Evolutionary conservation across 2,329 filamentous ascomycete genomes (phyloP).

Genomic region (Cephalotrichum gorgonifer): DNA sequence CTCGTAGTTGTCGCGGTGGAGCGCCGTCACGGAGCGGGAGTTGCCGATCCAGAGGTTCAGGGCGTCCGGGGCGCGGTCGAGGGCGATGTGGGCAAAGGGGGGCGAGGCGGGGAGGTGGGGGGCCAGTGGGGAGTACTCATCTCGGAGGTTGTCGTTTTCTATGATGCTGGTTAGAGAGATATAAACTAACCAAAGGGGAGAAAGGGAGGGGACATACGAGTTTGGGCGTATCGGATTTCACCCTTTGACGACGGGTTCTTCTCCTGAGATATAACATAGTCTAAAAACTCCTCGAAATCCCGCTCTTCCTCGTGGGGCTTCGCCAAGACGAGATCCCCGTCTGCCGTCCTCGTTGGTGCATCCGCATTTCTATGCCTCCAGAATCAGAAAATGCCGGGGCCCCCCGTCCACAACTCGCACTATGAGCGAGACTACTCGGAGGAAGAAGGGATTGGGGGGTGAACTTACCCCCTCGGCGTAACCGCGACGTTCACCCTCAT

Average conservation of each 20-base stretch:
- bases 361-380: slow-evolving; percentile 22
- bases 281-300: slow-evolving; percentile 51
- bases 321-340: slow-evolving; percentile 41
- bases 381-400: not conserved
- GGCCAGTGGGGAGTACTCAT: slow-evolving; percentile 59
- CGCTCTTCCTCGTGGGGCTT: slow-evolving; percentile 63
- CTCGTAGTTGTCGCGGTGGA: slow-evolving; percentile 79
- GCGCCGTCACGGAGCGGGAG: slow-evolving; percentile 54
- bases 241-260: slow-evolving; percentile 19
- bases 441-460: not conserved
- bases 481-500: slow-evolving; percentile 63
- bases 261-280: slow-evolving; percentile 50
- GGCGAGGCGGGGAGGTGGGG: slow-evolving; percentile 53
- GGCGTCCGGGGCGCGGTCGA: slow-evolving; percentile 57
- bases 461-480: slow-evolving; percentile 56
- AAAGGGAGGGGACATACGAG: slow-evolving; percentile 39
- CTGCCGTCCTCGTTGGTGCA: slow-evolving; percentile 18
- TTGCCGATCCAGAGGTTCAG: slow-evolving; percentile 80
- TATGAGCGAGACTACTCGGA: not conserved
- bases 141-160: slow-evolving; percentile 74
- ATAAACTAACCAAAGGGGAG: not conserved
- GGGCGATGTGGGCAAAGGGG: slow-evolving; percentile 62
- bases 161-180: not conserved
- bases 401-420: not conserved
- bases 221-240: slow-evolving; percentile 64